These are phyloP conservation scores for Periconia sp. DNA, from an alignment of 2,329 filamentous ascomycete species.

Conservation along the genomic window DNA sequence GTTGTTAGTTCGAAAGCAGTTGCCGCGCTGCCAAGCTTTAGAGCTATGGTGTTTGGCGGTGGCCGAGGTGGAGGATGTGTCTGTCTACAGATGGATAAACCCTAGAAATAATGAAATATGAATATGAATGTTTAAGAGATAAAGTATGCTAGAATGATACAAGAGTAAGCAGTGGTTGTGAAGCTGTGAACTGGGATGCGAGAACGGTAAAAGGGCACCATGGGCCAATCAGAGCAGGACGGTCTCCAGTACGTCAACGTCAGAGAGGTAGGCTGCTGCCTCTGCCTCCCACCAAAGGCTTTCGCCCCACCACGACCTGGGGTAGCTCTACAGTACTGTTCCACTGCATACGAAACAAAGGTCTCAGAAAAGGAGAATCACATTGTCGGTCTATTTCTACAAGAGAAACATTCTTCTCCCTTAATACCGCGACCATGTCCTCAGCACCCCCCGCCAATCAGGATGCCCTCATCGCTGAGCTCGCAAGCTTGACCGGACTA, in stretches of 20 bases:
- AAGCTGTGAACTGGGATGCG: no score
- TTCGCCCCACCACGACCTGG: not conserved
- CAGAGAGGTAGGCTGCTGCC: not conserved
- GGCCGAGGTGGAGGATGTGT: not conserved
- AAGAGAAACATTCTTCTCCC: not conserved
- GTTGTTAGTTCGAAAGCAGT: constrained; percentile 20
- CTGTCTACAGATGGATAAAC: not conserved
- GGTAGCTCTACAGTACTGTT: not conserved
- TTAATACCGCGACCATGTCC: constrained; percentile 27
- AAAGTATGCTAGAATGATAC: no score
- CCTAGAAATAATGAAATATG: no score
- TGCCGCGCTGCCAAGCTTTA: constrained; percentile 6
- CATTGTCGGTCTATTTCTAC: no score
- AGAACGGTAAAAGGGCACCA: no score
- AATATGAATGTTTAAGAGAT: no score
- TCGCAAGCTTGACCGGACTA: constrained; percentile 38
- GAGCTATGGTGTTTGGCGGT: constrained; percentile 2
- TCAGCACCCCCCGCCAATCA: constrained; percentile 28
- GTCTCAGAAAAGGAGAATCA: no score
- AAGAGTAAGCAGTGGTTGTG: no score
- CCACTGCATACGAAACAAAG: not conserved
- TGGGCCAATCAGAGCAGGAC: not conserved
- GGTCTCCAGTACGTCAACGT: not conserved
- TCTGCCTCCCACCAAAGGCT: not conserved
- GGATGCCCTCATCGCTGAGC: constrained; percentile 40